These are phyloP conservation scores for Suillus decipiens DNA, from an alignment of 768 basidiomycete species.

Conservation along the genomic window DNA sequence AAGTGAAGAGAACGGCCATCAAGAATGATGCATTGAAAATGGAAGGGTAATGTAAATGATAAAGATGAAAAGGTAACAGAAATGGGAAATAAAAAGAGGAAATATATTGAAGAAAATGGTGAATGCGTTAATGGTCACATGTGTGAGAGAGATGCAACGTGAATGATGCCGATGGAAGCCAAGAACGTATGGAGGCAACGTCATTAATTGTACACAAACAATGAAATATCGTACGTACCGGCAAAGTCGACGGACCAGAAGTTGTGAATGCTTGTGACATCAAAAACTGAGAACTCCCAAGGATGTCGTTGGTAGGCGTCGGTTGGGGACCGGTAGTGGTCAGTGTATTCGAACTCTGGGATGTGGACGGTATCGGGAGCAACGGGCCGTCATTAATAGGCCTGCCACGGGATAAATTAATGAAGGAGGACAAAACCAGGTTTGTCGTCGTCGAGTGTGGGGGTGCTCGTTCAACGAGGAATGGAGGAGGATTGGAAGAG, in stretches of 20 bases:
- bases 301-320: background rate
- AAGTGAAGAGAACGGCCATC: background rate
- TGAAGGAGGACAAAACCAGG: background rate
- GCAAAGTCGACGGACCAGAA: background rate
- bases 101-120: background rate
- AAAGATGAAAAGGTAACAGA: too few relatives aligned
- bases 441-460: background rate
- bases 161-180: background rate
- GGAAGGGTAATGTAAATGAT: background rate
- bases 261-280: background rate
- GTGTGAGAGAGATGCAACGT: background rate
- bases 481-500: background rate
- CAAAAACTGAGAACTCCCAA: background rate
- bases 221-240: background rate
- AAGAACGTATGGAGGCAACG: background rate
- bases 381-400: background rate
- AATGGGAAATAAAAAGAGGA: background rate
- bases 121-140: background rate
- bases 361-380: background rate
- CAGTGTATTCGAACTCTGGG: too few relatives aligned
- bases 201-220: background rate
- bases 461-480: background rate
- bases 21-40: background rate
- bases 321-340: background rate
- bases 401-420: background rate